Evolutionary conservation across 768 basidiomycete genomes (phyloP), one percentile per base, ranked within the genome.

Genomic region (Lyophyllum semitale): DNA sequence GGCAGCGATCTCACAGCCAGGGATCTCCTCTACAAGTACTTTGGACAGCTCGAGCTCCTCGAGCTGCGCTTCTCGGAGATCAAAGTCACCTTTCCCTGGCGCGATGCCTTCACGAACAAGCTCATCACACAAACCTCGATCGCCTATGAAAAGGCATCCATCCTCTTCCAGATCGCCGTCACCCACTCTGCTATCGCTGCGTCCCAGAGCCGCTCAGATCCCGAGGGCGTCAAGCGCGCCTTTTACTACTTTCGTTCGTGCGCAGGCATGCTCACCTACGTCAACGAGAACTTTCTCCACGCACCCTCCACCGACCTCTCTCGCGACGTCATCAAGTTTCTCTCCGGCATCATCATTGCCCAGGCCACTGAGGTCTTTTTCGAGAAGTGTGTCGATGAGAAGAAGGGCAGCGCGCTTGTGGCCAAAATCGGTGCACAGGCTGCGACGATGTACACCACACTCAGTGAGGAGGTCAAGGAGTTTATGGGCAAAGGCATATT

Each of bases 271-370:
- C 84, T 98, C 66, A 93, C 88, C 6, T 99, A 98, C 70, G 95
- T 99, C 77, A 98, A 98, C 75, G 97, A 99, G 72, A 98, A 99
- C 81, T 99, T 99, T 71, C 77, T 99, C 0, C 97, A 99, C 64
- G 97, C 96, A 0, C 97, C 97, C 0, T 94, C 91, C 20, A 97
- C 93, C 1, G 97, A 98, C 73, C 83, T 98, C 42, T 89, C 88
- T 64, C 82, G 93, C 18, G 96, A 98, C 56, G 93, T 98, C 52
- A 82, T 99, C 78, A 95, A 96, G 71, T 92, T 96, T 62, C 78
- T 97, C 35, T 85, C 94, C 1, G 84, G 84, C n/a, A 57, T 96
- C 62, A 94, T 95, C 67, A 77, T 93, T 15, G 94, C 93, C 0
- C 96, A 98, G 71, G 95, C 95, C 0, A 94, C 92, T 0, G 96